A percentile compares a stretch with the other conserved stretches of the same genome.
Conservation (phyloP, 1,139 yeast genomes). For the Geotrichum siamense region DNA sequence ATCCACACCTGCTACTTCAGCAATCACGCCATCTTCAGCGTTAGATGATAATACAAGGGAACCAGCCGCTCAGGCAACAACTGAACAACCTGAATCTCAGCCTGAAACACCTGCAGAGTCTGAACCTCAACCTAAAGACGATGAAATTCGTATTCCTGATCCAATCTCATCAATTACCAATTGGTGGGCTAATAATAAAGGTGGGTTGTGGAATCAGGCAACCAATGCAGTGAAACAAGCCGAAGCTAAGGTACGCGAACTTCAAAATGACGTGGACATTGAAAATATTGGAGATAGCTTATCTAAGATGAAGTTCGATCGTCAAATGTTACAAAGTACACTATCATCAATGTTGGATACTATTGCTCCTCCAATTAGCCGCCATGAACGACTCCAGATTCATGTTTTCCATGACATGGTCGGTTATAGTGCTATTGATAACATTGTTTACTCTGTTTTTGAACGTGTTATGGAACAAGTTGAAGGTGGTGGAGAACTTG, state of each 20-base stretch:
- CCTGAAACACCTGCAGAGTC: constrained; percentile 19
- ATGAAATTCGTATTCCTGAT: constrained; percentile 39
- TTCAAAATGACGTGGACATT: constrained; percentile 30
- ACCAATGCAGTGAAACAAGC: constrained; percentile 60
- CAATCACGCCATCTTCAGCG: constrained; percentile 22
- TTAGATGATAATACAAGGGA: constrained; percentile 12
- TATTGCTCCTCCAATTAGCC: constrained; percentile 48
- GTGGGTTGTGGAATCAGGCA: constrained; percentile 49
- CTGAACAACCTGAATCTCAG: constrained; percentile 9
- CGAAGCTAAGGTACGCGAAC: constrained; percentile 37
- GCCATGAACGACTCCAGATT: constrained; percentile 70
- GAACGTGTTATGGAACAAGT: constrained; percentile 84
- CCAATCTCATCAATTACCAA: constrained; percentile 63
- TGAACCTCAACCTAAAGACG: constrained; percentile 20
- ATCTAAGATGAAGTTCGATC: constrained; percentile 19
- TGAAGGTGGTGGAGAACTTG: constrained; percentile 66
- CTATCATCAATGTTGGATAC: constrained; percentile 44
- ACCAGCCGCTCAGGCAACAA: constrained; percentile 3
- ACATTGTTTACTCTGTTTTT: constrained; percentile 60
- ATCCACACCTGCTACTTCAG: constrained; percentile 23
- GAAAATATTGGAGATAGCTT: constrained; percentile 25
- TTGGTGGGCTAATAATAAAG: constrained; percentile 51
- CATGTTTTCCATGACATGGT: constrained; percentile 80
- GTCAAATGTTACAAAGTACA: constrained; percentile 37
- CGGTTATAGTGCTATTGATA: constrained; percentile 61